phyloP scores from a whole-genome alignment of 129 eudicot species.

The Glebionis coronaria region DNA sequence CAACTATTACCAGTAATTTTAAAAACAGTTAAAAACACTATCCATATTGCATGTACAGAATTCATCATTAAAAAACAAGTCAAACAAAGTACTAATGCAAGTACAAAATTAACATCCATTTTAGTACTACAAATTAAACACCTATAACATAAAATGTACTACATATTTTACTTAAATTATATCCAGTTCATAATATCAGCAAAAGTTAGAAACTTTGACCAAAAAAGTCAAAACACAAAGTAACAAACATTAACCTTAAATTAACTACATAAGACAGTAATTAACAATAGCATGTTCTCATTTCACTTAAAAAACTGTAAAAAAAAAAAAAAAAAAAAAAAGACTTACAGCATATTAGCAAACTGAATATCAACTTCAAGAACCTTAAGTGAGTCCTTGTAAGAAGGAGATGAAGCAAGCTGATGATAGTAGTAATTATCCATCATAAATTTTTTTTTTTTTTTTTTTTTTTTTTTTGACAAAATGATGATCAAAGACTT shows the following conservation, averaged over 20 bases:
- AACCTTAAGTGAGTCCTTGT: slow-evolving; percentile 50
- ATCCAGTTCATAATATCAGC: too few relatives aligned
- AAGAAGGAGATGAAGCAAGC: slow-evolving; percentile 38
- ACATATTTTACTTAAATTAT: too few relatives aligned
- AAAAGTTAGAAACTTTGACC: not conserved
- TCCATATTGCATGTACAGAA: not conserved
- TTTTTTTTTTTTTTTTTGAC: too few relatives aligned
- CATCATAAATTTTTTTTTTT: slow-evolving; percentile 28
- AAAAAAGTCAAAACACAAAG: not conserved
- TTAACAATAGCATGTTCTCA: not conserved
- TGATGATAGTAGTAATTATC: slow-evolving; percentile 39
- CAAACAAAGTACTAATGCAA: slow-evolving; percentile 10
- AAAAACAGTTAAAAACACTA: not conserved
- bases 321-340: slow-evolving; percentile 1
- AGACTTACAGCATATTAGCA: slow-evolving; percentile 70
- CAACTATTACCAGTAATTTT: not conserved
- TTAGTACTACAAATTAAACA: slow-evolving; percentile 5
- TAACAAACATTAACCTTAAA: slow-evolving; percentile 12
- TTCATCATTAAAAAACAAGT: not conserved
- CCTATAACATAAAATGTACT: not conserved
- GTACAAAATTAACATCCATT: slow-evolving; percentile 5
- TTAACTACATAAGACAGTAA: not conserved
- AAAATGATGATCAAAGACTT: slow-evolving; percentile 27
- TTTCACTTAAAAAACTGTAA: not conserved
- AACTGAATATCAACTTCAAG: slow-evolving; percentile 78